Percentiles rank a stretch among this genome's conserved stretches.
Conservation (phyloP, 148 eudicot species). For the Silene uniflora region DNA sequence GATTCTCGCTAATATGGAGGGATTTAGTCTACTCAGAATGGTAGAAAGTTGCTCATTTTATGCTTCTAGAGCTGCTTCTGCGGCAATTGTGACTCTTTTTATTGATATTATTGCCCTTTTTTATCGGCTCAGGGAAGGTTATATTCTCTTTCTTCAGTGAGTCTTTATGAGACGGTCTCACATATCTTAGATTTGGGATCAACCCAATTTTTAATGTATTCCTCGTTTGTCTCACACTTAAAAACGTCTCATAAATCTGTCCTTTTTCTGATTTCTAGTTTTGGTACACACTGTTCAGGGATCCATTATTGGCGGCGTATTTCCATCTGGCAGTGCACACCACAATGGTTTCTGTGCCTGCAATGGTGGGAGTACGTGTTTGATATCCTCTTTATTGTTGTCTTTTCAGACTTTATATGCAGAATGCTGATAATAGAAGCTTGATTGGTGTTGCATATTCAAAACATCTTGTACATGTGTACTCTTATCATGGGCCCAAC, state of each 20-base stretch:
- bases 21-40: conserved; percentile 49
- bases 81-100: conserved; percentile 34
- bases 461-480: conserved; percentile 82
- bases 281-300: conserved; percentile 33
- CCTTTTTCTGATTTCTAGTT: not conserved
- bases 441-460: conserved; percentile 85
- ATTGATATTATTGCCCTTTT: conserved; percentile 10
- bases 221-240: too few relatives aligned
- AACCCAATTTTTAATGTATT: too few relatives aligned
- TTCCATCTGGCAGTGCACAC: conserved; percentile 55
- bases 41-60: conserved; percentile 63
- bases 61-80: conserved; percentile 54
- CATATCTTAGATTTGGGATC: too few relatives aligned
- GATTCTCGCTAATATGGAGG: conserved; percentile 75
- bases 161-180: too few relatives aligned
- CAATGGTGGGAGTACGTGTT: conserved; percentile 48
- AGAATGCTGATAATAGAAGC: conserved; percentile 61
- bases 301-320: conserved; percentile 46
- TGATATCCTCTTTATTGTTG: not conserved
- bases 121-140: not conserved
- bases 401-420: conserved; percentile 22
- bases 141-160: not conserved
- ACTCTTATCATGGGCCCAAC: conserved; percentile 56
- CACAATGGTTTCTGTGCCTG: conserved; percentile 42
- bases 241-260: too few relatives aligned